Conservation (phyloP, 2,329 filamentous ascomycete genomes). For the Pseudofabraea citricarpa region DNA sequence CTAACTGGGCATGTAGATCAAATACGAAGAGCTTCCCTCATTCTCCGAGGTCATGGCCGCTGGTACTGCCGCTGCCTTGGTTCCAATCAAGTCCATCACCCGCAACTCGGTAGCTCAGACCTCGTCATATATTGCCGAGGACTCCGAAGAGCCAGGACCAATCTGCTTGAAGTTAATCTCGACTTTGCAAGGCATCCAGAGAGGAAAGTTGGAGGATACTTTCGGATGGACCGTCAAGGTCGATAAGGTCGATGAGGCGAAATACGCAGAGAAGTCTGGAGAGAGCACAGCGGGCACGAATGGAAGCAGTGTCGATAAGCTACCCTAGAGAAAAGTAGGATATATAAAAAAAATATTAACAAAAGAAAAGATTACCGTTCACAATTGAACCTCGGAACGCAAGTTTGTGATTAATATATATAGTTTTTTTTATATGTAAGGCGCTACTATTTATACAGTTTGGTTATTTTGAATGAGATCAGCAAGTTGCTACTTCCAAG, state of each 20-base stretch:
- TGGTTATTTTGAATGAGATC: too few species aligned
- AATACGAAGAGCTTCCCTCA: constrained; percentile 49
- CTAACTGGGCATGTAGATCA: constrained; percentile 43
- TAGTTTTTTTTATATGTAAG: too few species aligned
- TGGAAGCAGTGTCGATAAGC: constrained; percentile 12
- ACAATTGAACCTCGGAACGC: too few species aligned
- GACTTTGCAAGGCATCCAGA: constrained; percentile 80
- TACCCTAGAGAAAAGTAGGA: constrained; percentile 7
- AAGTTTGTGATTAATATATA: too few species aligned
- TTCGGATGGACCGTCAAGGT: constrained; percentile 29
- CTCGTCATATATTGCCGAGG: constrained; percentile 48
- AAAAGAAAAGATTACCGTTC: too few species aligned
- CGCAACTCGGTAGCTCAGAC: constrained; percentile 50
- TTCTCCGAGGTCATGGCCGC: constrained; percentile 85
- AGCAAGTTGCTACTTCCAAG: too few species aligned
- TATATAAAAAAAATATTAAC: not conserved
- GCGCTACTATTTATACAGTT: too few species aligned
- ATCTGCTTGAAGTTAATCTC: constrained; percentile 67
- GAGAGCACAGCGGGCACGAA: constrained; percentile 18
- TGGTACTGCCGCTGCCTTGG: constrained; percentile 84
- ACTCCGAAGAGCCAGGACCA: constrained; percentile 66
- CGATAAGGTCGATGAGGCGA: constrained; percentile 20
- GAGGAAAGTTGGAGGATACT: constrained; percentile 69
- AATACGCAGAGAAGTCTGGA: constrained; percentile 14
- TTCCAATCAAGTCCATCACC: constrained; percentile 88